phyloP scores from a whole-genome alignment of 2,329 filamentous ascomycete species.

The Aureobasidium melanogenum region DNA sequence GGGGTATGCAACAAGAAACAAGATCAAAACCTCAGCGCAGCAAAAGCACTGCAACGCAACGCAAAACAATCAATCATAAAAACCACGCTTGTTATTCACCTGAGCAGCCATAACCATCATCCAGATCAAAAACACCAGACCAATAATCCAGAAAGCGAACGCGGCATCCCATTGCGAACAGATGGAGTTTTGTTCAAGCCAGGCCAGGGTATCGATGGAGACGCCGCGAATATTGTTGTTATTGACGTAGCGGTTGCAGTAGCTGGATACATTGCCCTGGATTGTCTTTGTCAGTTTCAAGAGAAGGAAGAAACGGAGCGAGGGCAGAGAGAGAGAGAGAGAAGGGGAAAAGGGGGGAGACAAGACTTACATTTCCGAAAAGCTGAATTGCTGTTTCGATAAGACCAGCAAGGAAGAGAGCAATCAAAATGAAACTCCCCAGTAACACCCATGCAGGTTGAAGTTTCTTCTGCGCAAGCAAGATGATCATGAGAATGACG shows the following conservation, averaged over 20 bases:
- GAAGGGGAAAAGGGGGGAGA: not conserved
- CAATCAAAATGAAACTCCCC: slow-evolving; percentile 52
- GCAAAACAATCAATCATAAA: slow-evolving; percentile 10
- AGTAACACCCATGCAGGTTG: slow-evolving; percentile 52
- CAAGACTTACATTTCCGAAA: slow-evolving; percentile 34
- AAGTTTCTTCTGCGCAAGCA: slow-evolving; percentile 47
- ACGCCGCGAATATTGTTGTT: slow-evolving; percentile 39
- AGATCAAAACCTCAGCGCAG: not conserved
- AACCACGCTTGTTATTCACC: slow-evolving; percentile 14
- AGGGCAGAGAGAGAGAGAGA: no score
- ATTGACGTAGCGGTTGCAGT: slow-evolving; percentile 51
- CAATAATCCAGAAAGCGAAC: slow-evolving; percentile 56
- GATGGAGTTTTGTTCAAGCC: slow-evolving; percentile 54
- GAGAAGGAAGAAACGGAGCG: no score
- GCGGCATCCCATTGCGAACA: slow-evolving; percentile 56
- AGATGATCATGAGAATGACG: slow-evolving; percentile 49
- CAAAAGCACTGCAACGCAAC: no score
- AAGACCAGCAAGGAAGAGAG: slow-evolving; percentile 53
- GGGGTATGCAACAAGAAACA: not conserved
- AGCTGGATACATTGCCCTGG: slow-evolving; percentile 46
- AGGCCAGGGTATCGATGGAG: slow-evolving; percentile 49
- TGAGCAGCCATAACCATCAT: slow-evolving; percentile 50
- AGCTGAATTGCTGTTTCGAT: slow-evolving; percentile 55
- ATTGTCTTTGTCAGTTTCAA: not conserved
- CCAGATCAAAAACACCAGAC: slow-evolving; percentile 55